Percentiles rank a stretch among this genome's conserved stretches.
Evolutionary conservation across 2,329 filamentous ascomycete species (phyloP).

Genomic region (Epichloe sp.): DNA sequence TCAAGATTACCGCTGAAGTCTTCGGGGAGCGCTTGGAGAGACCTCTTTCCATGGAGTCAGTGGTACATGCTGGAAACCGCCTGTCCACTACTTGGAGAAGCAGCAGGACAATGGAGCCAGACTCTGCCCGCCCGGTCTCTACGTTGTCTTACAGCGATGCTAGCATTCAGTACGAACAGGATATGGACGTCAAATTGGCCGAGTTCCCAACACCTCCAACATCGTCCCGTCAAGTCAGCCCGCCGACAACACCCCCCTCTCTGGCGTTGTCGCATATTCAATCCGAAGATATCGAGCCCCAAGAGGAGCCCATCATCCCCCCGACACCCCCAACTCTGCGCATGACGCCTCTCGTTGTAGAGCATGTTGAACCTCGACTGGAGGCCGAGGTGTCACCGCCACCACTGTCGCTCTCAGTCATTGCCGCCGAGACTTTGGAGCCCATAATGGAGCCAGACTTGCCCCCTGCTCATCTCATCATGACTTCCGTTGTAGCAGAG

Average conservation of each 20-base stretch:
- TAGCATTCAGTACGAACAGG: slow-evolving; percentile 35
- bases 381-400: slow-evolving; percentile 12
- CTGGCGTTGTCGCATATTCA: slow-evolving; percentile 33
- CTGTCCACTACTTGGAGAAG: slow-evolving; percentile 14
- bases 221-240: slow-evolving; percentile 20
- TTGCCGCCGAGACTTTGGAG: slow-evolving; percentile 21
- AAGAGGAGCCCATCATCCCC: slow-evolving; percentile 21
- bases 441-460: slow-evolving; percentile 14
- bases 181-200: slow-evolving; percentile 38
- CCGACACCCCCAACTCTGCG: slow-evolving; percentile 19
- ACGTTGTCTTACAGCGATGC: slow-evolving; percentile 38
- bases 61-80: slow-evolving; percentile 18
- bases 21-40: slow-evolving; percentile 11
- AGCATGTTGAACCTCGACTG: slow-evolving; percentile 18
- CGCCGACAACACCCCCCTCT: slow-evolving; percentile 18
- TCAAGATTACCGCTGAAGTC: slow-evolving; percentile 23
- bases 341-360: slow-evolving; percentile 15
- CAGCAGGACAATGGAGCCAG: slow-evolving; percentile 13
- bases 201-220: slow-evolving; percentile 42
- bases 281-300: slow-evolving; percentile 30
- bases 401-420: slow-evolving; percentile 18
- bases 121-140: slow-evolving; percentile 30
- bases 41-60: slow-evolving; percentile 30
- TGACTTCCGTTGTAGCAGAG: slow-evolving; percentile 19
- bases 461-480: slow-evolving; percentile 13